Conservation (phyloP, 2,329 filamentous ascomycete genomes). For the Pseudogymnoascus sp. region DNA sequence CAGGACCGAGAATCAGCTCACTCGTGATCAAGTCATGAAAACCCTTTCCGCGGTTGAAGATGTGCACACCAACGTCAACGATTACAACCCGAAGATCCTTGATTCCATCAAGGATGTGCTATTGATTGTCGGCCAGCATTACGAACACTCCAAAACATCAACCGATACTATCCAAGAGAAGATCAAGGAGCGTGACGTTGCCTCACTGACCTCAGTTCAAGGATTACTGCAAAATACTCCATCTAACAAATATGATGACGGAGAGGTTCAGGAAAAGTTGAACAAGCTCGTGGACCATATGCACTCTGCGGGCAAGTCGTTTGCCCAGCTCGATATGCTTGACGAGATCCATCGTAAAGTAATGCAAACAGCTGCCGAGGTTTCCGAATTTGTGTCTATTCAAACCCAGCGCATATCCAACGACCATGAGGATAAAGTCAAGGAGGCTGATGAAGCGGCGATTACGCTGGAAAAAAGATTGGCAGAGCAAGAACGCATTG, state of each 20-base stretch:
- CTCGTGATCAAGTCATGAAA: slow-evolving; percentile 71
- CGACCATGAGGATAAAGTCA: slow-evolving; percentile 70
- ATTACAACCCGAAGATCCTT: slow-evolving; percentile 83
- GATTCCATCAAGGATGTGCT: slow-evolving; percentile 82
- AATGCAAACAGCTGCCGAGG: slow-evolving; percentile 71
- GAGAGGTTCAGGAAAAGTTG: slow-evolving; percentile 48
- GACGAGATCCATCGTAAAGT: slow-evolving; percentile 87
- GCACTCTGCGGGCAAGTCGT: slow-evolving; percentile 57
- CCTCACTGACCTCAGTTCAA: slow-evolving; percentile 41
- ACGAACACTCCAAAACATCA: slow-evolving; percentile 71
- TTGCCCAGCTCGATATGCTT: slow-evolving; percentile 69
- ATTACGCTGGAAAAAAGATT: slow-evolving; percentile 71
- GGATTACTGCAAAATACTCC: slow-evolving; percentile 45
- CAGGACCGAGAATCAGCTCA: slow-evolving; percentile 73
- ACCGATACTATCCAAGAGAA: slow-evolving; percentile 47
- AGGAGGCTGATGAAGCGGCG: slow-evolving; percentile 69
- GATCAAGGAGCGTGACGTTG: slow-evolving; percentile 44
- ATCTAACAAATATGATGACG: slow-evolving; percentile 54
- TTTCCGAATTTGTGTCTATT: slow-evolving; percentile 69
- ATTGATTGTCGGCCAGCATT: slow-evolving; percentile 73
- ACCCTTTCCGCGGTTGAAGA: slow-evolving; percentile 64
- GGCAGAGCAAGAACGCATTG: slow-evolving; percentile 55
- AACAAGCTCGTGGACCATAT: slow-evolving; percentile 54
- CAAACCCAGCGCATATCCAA: slow-evolving; percentile 69
- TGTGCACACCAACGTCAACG: slow-evolving; percentile 68